Percentiles rank a stretch among this genome's conserved stretches.
Evolutionary conservation across 345 rosid species (phyloP).

Genomic region (Viola odorata): DNA sequence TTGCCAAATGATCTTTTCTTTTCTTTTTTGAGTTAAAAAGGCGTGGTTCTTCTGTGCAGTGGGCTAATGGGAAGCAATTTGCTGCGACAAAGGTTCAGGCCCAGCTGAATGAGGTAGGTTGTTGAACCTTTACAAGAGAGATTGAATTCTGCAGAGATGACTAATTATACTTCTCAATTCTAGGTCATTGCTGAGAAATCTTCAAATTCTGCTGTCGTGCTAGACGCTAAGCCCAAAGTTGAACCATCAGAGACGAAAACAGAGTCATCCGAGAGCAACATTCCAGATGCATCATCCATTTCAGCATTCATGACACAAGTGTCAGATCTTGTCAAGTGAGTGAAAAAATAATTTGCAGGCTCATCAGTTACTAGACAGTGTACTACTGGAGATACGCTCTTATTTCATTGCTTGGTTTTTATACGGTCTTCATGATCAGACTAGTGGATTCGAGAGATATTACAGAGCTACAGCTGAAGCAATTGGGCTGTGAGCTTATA

Average conservation of each 20-base stretch:
- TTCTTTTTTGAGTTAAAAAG: no score
- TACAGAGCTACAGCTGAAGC: conserved; percentile 79
- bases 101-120: conserved; percentile 56
- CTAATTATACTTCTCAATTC: conserved; percentile 9
- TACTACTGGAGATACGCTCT: no score
- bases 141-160: background rate
- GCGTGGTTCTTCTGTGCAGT: conserved; percentile 28
- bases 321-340: conserved; percentile 83
- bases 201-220: conserved; percentile 41
- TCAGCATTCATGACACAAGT: conserved; percentile 84
- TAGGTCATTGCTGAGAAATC: conserved; percentile 47
- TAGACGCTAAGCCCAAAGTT: conserved; percentile 22
- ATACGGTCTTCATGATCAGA: conserved; percentile 34
- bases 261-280: conserved; percentile 24
- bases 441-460: conserved; percentile 93
- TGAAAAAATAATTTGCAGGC: conserved; percentile 1
- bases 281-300: conserved; percentile 49
- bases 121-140: background rate
- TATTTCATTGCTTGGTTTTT: conserved; percentile 5
- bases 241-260: conserved; percentile 34
- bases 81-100: conserved; percentile 38
- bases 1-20: no score
- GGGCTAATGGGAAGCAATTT: conserved; percentile 37
- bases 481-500: conserved; percentile 65
- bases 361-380: no score